Conservation (phyloP, 768 basidiomycete species). For the Hygrocybe punicea region DNA sequence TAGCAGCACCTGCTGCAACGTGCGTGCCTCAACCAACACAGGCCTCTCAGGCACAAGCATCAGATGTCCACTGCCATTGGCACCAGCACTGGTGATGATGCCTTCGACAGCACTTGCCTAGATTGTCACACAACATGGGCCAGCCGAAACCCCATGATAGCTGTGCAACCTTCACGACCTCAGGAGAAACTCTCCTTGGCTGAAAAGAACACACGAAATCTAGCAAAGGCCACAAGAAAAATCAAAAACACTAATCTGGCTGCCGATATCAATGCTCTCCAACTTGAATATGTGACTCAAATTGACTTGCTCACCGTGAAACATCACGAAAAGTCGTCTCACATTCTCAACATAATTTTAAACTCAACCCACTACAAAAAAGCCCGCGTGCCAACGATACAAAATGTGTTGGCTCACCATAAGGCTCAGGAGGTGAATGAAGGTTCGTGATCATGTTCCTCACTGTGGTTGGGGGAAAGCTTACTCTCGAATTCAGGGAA, state of each 20-base stretch:
- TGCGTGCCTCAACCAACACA: too few relatives aligned
- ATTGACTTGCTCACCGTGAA: not conserved
- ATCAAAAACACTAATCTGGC: not conserved
- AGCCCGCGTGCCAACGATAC: not conserved
- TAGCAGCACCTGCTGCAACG: too few relatives aligned
- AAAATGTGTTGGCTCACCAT: not conserved
- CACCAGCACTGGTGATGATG: too few relatives aligned
- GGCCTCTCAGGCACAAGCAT: too few relatives aligned
- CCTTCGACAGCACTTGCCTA: too few relatives aligned
- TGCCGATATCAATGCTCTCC: not conserved
- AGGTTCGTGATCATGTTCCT: not conserved
- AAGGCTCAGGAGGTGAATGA: conserved; percentile 1
- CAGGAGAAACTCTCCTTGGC: not conserved
- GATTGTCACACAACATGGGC: conserved; percentile 1
- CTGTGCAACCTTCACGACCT: not conserved
- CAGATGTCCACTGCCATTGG: too few relatives aligned
- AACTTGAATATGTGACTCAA: not conserved
- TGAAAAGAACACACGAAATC: not conserved
- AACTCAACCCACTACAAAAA: not conserved
- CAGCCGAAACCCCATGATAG: not conserved
- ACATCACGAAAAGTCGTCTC: not conserved
- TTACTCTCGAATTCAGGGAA: too few relatives aligned
- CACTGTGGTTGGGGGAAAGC: too few relatives aligned
- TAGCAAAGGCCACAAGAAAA: not conserved
- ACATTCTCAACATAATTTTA: not conserved